Base-by-base conservation (phyloP, 169 alveolate species). In the Cyclospora cayetanensis region DNA sequence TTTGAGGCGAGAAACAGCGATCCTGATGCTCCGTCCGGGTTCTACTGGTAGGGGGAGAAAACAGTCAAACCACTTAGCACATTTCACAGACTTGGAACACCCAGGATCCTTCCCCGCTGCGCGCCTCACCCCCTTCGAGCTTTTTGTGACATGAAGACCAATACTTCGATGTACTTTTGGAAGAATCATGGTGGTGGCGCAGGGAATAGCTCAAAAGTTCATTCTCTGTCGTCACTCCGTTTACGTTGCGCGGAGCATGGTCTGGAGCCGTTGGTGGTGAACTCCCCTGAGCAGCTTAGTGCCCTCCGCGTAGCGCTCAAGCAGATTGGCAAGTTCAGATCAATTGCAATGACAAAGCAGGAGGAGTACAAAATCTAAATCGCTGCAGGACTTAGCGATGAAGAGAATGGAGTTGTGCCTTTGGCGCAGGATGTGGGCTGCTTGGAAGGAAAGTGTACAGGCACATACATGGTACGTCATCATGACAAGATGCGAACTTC, bases 81-180 rank as follows among this genome's bases (percentile, higher is more conserved):
- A 2, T 29, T 29, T 66, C 68, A 68, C n/a, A 74, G 12, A 15
- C 1, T 25, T 1, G 43, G 76, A 25, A 7, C 1, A 0, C 34
- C 72, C 43, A 91, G 94, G 94, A 95, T 97, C 70, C 93, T 96
- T 52, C 98, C 98, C 4, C 93, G 95, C 77, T 97, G 98, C 89
- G 93, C 98, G 5, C 97, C 98, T n/a, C 96, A 95, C 55, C 98
- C 98, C 4, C 72, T 97, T 55, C 94, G 98, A 37, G 98, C 94
- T n/a, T 97, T 94, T 95, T 97, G 98, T 89, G 98, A 97, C 82
- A 97, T 96, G 96, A 89, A 93, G 63, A 91, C 76, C 27, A 90
- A 90, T 52, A 92, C 95, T 34, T 93, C 95, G 25, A 63, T 93
- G 74, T 90, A 74, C 66, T 91, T 94, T 11, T 92, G 95, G 96